Conservation (phyloP, 805 yeast species). For the Brettanomyces bruxellensis region DNA sequence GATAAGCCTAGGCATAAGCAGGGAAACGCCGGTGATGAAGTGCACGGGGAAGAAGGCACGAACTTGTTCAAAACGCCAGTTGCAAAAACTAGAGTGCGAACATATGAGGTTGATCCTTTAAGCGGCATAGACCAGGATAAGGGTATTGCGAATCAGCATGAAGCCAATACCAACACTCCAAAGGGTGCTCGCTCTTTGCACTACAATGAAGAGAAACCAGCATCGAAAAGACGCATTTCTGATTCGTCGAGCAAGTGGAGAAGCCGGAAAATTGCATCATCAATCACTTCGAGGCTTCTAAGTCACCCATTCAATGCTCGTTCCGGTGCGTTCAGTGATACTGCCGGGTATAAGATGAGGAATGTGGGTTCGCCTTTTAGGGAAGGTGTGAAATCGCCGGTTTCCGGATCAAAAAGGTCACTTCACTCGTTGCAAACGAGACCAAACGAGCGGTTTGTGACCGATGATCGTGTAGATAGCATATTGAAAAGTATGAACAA, state of each 20-base stretch:
- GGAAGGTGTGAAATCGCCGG: constrained; percentile 7
- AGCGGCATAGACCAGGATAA: not conserved
- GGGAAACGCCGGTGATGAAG: not conserved
- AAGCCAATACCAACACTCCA: constrained; percentile 23
- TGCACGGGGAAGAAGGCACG: not conserved
- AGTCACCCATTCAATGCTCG: constrained; percentile 11
- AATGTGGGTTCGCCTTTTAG: not conserved
- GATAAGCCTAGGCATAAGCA: not conserved
- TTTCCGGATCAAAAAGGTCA: not conserved
- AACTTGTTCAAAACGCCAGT: constrained; percentile 12
- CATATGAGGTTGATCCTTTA: not conserved
- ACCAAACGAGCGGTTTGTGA: not conserved
- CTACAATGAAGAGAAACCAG: not conserved
- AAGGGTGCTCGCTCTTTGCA: constrained; percentile 23
- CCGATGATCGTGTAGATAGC: constrained; percentile 6
- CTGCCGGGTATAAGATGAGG: not conserved
- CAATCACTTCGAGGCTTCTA: constrained; percentile 22
- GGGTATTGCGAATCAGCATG: not conserved
- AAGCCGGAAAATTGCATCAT: constrained; percentile 12
- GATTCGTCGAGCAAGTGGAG: constrained; percentile 16
- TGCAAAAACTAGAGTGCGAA: constrained; percentile 4
- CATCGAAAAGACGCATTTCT: not conserved
- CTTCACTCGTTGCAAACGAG: not conserved
- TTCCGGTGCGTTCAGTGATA: not conserved
- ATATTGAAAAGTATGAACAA: constrained; percentile 18